phyloP scores from a whole-genome alignment of 352 stramenopile species.

The Aphanomyces invadans region DNA sequence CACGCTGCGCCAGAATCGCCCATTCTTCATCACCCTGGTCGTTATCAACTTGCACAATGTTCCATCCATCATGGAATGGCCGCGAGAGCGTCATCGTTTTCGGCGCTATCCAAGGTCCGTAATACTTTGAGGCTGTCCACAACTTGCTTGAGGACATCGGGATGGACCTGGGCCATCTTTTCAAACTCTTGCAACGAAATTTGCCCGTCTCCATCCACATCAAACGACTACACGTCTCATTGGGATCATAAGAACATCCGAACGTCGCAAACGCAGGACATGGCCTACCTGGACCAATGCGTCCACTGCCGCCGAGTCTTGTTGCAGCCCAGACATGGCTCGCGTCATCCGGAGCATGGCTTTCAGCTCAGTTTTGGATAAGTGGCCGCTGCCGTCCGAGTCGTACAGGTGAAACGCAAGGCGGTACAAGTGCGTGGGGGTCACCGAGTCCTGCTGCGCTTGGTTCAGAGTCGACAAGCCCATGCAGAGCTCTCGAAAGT shows the following conservation, averaged over 20 bases:
- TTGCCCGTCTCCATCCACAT: conserved; percentile 11
- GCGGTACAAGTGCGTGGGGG: conserved; percentile 31
- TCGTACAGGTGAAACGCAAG: conserved; percentile 67
- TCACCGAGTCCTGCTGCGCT: conserved; percentile 27
- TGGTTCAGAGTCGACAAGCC: conserved; percentile 46
- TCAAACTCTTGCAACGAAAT: conserved; percentile 22
- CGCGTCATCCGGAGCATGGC: conserved; percentile 39
- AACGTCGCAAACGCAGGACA: too few species aligned
- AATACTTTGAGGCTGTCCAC: conserved; percentile 7
- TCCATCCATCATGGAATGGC: too few species aligned
- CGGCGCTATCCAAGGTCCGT: conserved; percentile 10
- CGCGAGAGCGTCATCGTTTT: too few species aligned
- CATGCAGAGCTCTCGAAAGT: conserved; percentile 66
- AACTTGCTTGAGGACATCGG: not conserved
- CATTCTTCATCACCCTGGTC: too few species aligned
- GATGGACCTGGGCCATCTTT: conserved; percentile 1
- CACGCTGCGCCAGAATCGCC: too few species aligned
- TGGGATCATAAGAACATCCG: too few species aligned
- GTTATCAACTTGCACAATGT: too few species aligned
- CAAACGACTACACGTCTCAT: conserved; percentile 16
- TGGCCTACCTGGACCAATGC: conserved; percentile 12
- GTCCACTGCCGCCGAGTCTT: not conserved
- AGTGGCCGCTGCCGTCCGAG: conserved; percentile 46
- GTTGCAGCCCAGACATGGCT: not conserved
- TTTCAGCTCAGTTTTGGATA: conserved; percentile 41